Evolutionary conservation across 371 early-diverging fungal genomes (phyloP).

Genomic region (Furculomyces boomerangus): DNA sequence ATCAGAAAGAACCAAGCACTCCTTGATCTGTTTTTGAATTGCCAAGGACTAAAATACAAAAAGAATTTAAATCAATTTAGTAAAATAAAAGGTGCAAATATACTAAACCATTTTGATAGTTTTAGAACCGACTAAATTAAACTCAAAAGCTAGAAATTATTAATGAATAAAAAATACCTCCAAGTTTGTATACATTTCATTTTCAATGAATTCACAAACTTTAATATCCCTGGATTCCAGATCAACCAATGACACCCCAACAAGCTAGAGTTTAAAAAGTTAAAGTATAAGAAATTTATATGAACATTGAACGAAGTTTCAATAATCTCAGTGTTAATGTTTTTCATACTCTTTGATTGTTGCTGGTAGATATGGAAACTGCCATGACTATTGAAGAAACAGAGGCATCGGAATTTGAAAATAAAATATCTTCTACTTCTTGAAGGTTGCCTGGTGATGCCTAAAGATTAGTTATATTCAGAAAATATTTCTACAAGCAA

Average conservation of each 20-base stretch:
- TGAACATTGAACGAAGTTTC: background rate
- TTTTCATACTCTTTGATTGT: constrained; percentile 31
- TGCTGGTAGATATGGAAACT: constrained; percentile 33
- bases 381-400: constrained; percentile 68
- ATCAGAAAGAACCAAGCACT: constrained; percentile 56
- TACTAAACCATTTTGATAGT: too few species aligned
- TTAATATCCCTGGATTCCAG: constrained; percentile 59
- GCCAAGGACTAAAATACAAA: constrained; percentile 64
- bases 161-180: background rate
- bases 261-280: background rate
- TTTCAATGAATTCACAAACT: constrained; percentile 77
- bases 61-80: too few species aligned
- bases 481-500: background rate
- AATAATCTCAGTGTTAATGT: background rate
- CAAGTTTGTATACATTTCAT: constrained; percentile 66
- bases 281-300: background rate
- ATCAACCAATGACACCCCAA: constrained; percentile 80
- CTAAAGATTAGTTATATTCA: constrained; percentile 4
- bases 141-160: background rate
- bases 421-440: constrained; percentile 75
- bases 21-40: constrained; percentile 82
- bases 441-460: constrained; percentile 90
- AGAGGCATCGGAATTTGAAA: constrained; percentile 44
- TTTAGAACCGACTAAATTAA: too few species aligned
- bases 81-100: too few species aligned